These are phyloP conservation scores for Sphaceloma murrayae DNA, from an alignment of 2,329 filamentous ascomycete species.

Conservation along the genomic window DNA sequence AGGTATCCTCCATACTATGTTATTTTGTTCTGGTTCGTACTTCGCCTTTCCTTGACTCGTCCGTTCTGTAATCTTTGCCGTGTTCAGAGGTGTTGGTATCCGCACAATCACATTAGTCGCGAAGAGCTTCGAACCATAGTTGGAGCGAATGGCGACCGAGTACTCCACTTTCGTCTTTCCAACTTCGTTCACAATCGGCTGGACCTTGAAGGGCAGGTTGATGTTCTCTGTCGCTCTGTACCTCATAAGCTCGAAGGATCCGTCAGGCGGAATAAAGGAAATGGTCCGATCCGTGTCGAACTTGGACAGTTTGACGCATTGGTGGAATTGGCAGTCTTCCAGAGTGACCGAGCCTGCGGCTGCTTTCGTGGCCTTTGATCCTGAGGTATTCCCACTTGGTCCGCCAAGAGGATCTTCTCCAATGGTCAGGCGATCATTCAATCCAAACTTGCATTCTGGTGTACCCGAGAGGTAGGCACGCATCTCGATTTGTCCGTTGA, in stretches of 20 bases:
- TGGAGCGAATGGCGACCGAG: conserved; percentile 93
- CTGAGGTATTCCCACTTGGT: conserved; percentile 65
- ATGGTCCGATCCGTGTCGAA: conserved; percentile 97
- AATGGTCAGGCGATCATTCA: conserved; percentile 90
- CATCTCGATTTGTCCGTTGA: conserved; percentile 97
- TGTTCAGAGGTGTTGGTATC: conserved; percentile 93
- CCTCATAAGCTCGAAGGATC: conserved; percentile 97
- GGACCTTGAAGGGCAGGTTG: conserved; percentile 96
- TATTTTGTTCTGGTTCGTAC: conserved; percentile 96
- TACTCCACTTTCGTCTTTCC: conserved; percentile 98
- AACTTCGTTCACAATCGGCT: conserved; percentile 95
- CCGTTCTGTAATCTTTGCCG: conserved; percentile 82
- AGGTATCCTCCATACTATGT: conserved; percentile 97
- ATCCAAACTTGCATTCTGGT: conserved; percentile 96
- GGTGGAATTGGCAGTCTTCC: conserved; percentile 97
- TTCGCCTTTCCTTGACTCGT: conserved; percentile 95
- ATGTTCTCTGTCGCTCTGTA: conserved; percentile 98
- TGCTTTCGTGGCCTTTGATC: conserved; percentile 84
- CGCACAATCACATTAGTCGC: conserved; percentile 92
- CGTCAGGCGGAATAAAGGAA: conserved; percentile 91
- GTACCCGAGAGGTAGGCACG: conserved; percentile 93
- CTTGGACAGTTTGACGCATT: conserved; percentile 94
- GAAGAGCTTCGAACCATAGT: conserved; percentile 92
- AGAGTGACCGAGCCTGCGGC: conserved; percentile 91
- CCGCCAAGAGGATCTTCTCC: conserved; percentile 53